Base-by-base conservation (phyloP, 2,329 filamentous ascomycete genomes). In the Colletotrichum chlorophyti region DNA sequence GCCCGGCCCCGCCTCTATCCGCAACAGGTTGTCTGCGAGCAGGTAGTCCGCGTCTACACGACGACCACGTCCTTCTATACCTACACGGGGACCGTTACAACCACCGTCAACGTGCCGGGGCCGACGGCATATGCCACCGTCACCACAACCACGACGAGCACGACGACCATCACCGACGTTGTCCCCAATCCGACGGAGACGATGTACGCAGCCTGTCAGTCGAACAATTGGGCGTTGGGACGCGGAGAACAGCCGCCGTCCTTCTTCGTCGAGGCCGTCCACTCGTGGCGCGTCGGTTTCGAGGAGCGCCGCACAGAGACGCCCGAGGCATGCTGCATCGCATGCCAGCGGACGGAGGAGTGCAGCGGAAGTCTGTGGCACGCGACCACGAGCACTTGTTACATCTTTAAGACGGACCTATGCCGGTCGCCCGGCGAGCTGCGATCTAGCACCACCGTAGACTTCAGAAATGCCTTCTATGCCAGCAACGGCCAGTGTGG, bases 311-410 rank as follows among this genome's bases (percentile, higher is more conserved):
- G 6, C 8, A 17, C 11, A n/a, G 29, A 32, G 6, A 37, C 35
- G 5, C 24, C 43, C 6, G 47, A 60, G 21, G 23, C 15, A 14
- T 60, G 57, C 43, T 60, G 57, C 8, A 19, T 60, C 9, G 52
- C 43, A 14, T 60, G 57, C 37, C 57, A 60, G 26, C n/a, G 24
- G 31, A 34, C 40, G 42, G 5, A 19, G 7, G 24, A 26, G 5
- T 60, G 57, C 38, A 21, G n/a, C n/a, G 57, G 57, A 9, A 60
- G 57, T 19, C 21, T 60, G 51, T 55, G 49, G 32, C 46, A 49
- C 9, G 4, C 14, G 21, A 31, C 27, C 11, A 19, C 29, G 12
- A 17, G 29, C 21, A 34, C n/a, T 5, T 60, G 57, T 45, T 55
- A 27, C 38, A 43, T 47, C 8, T 60, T 45, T 38, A 60, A 41